phyloP scores from a whole-genome alignment of 169 alveolate genomes.

The Hepatocystis sp. region DNA sequence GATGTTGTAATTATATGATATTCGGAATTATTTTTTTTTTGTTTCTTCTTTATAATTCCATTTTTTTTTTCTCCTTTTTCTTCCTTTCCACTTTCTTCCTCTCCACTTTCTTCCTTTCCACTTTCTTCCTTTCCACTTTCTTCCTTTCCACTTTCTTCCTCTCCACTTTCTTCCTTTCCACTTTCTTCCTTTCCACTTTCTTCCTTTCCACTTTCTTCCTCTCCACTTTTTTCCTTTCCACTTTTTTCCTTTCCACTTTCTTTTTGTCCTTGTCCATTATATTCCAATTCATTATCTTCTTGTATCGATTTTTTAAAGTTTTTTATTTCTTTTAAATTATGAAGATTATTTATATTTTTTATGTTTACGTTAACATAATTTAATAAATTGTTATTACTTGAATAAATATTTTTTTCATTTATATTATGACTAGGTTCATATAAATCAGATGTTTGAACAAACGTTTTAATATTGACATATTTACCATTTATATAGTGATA shows the following conservation, averaged over 20 bases:
- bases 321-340: neutral
- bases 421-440: conserved; percentile 57
- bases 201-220: conserved; percentile 5
- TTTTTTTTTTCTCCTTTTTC: neutral
- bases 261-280: too few relatives aligned
- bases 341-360: conserved; percentile 24
- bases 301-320: too few relatives aligned
- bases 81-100: too few relatives aligned
- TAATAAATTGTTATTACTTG: too few relatives aligned
- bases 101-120: too few relatives aligned
- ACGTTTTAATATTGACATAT: conserved; percentile 3
- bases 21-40: too few relatives aligned
- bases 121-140: too few relatives aligned
- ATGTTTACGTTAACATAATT: conserved; percentile 1
- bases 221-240: conserved; percentile 12
- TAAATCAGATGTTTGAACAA: conserved; percentile 19
- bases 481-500: conserved; percentile 5
- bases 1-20: too few relatives aligned
- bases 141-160: neutral
- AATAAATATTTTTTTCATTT: conserved; percentile 4
- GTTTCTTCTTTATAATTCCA: too few relatives aligned
- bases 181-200: conserved; percentile 9
- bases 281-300: too few relatives aligned
- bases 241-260: too few relatives aligned
- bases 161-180: neutral